Base-by-base conservation (phyloP, 176 grass and related monocot genomes). In the maize (Zea mays) region DNA sequence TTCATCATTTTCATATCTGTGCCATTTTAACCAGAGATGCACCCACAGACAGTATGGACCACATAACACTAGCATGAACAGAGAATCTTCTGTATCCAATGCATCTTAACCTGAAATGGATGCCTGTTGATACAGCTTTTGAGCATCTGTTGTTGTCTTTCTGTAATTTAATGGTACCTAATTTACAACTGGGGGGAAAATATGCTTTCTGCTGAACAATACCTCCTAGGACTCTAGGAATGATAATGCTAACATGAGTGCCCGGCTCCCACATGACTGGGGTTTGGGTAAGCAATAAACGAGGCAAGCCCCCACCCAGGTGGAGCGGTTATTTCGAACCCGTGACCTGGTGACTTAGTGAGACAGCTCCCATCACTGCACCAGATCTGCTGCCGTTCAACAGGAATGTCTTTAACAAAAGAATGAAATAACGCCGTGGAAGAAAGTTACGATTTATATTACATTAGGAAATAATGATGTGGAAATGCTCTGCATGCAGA, bases 101-200 rank as follows among this genome's bases (percentile, higher is more conserved):
- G 10, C 10, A 4, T 57, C 49, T 17, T 50, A 70, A 41, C 14
- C 8, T 70, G 36, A 21, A 77, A 43, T 67, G 14, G 15, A 21
- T 8, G 15, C 5, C 10, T 62, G 12, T 10, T 43, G 17, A 8
- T 20, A 10, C 8, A 77, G 1, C 10, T 71, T 84, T 36, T 41
- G 40, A 51, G 20, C n/a, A 50, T 71, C 17, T 76, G 8, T 78
- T 78, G 4, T n/a, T 60, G n/a, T 6, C 56, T 52, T 68, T 77
- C 59, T 48, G 55, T 85, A 27, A 21, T 39, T 35, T 0, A 69
- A 2, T 63, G 36, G 6, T 10, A 36, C 19, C 2, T 68, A 43
- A 10, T 19, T 75, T 34, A 4, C 17, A 80, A 8, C 3, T 11
- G 10, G 13, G 3, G 8, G 13, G 7, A 65, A 15, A 27, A 5